Percentiles rank a stretch among this genome's conserved stretches.
Evolutionary conservation across 208 protist genomes (phyloP).

Genomic region (Phytomonas serpens): DNA sequence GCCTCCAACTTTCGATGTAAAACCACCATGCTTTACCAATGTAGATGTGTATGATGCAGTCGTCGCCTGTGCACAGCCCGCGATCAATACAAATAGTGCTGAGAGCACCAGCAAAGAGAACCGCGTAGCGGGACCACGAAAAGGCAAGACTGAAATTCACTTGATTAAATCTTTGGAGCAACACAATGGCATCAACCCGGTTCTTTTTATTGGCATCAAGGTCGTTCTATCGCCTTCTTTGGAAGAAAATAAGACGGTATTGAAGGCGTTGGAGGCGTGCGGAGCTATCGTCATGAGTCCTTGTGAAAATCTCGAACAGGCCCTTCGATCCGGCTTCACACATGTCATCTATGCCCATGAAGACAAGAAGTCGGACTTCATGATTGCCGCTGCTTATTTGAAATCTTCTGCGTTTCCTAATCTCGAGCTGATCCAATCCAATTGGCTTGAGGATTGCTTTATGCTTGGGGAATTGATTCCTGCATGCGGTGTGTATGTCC

Average conservation of each 20-base stretch:
- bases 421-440: conserved; percentile 41
- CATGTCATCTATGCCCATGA: conserved; percentile 70
- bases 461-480: conserved; percentile 72
- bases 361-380: conserved; percentile 69
- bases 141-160: conserved; percentile 39
- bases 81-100: not conserved
- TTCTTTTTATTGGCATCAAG: conserved; percentile 70
- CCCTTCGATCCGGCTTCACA: conserved; percentile 46
- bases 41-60: conserved; percentile 60
- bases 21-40: conserved; percentile 44
- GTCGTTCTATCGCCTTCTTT: conserved; percentile 54
- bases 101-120: not conserved
- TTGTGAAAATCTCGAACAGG: conserved; percentile 21
- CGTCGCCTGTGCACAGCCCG: conserved; percentile 18
- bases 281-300: conserved; percentile 44
- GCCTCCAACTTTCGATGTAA: conserved; percentile 62
- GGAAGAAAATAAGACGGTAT: conserved; percentile 19
- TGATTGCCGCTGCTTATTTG: conserved; percentile 46
- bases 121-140: conserved; percentile 5
- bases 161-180: conserved; percentile 50
- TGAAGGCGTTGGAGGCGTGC: conserved; percentile 40
- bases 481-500: conserved; percentile 59
- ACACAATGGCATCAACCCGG: conserved; percentile 52
- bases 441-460: conserved; percentile 84
- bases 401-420: conserved; percentile 12